Conservation (phyloP, 1,139 yeast species). For the Hansenula lynferdii region DNA sequence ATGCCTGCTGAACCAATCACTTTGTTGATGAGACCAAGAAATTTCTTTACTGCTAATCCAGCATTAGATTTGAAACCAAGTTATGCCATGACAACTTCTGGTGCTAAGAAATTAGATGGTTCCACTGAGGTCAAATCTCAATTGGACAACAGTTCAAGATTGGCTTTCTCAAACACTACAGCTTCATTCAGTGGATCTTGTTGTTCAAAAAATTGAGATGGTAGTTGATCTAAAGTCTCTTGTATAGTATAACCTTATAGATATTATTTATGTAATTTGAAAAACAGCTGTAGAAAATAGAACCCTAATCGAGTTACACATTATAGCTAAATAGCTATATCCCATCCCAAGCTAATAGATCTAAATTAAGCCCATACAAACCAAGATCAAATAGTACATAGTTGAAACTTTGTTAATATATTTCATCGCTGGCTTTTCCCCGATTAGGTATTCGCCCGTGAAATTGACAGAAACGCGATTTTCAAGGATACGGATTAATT, state of each 20-base stretch:
- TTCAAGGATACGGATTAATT: neutral
- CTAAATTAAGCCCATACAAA: too few species aligned
- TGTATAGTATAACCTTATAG: neutral
- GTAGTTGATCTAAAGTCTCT: conserved; percentile 17
- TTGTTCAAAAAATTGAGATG: conserved; percentile 31
- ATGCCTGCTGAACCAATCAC: conserved; percentile 85
- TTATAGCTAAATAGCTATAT: too few species aligned
- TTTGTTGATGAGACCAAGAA: conserved; percentile 71
- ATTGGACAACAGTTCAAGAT: conserved; percentile 41
- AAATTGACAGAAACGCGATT: conserved; percentile 1
- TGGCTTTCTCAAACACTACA: conserved; percentile 32
- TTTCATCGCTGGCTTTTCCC: conserved; percentile 1
- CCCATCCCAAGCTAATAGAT: too few species aligned
- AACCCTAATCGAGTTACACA: too few species aligned
- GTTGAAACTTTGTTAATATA: too few species aligned
- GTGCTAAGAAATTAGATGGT: conserved; percentile 22
- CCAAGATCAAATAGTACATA: too few species aligned
- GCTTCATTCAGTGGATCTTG: conserved; percentile 17
- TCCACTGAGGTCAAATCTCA: conserved; percentile 40
- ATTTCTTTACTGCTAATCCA: conserved; percentile 73
- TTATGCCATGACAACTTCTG: conserved; percentile 57
- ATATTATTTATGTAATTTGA: neutral
- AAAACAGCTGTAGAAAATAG: too few species aligned
- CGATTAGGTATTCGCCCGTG: neutral
- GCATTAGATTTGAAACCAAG: conserved; percentile 72